Evolutionary conservation across 805 yeast genomes (phyloP).

Genomic region (Myxozyma kluyveri): DNA sequence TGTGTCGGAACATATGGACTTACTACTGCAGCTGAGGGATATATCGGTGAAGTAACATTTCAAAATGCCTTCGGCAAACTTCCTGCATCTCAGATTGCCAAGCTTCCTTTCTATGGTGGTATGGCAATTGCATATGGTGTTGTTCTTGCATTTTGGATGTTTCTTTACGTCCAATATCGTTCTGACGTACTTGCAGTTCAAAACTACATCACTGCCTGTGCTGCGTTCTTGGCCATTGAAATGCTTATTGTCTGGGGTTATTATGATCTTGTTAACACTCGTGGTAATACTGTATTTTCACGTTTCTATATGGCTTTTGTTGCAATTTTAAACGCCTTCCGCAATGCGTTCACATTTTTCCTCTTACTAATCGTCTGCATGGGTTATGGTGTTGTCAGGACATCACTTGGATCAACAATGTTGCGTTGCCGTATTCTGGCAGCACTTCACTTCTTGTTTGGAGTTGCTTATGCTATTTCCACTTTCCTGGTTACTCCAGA

Average conservation of each 20-base stretch:
- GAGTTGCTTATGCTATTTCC: slow-evolving; percentile 52
- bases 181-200: slow-evolving; percentile 87
- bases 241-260: slow-evolving; percentile 88
- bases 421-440: slow-evolving; percentile 62
- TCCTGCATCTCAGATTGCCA: slow-evolving; percentile 87
- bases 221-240: slow-evolving; percentile 76
- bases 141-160: slow-evolving; percentile 76
- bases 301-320: slow-evolving; percentile 74
- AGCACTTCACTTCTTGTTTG: slow-evolving; percentile 53
- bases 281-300: slow-evolving; percentile 53
- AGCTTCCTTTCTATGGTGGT: slow-evolving; percentile 82
- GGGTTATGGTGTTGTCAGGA: slow-evolving; percentile 89
- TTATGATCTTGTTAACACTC: slow-evolving; percentile 74
- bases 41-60: slow-evolving; percentile 69
- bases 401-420: slow-evolving; percentile 80
- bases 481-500: slow-evolving; percentile 52
- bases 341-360: slow-evolving; percentile 85
- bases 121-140: slow-evolving; percentile 80
- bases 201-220: slow-evolving; percentile 82
- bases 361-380: slow-evolving; percentile 77
- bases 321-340: slow-evolving; percentile 73
- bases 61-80: slow-evolving; percentile 90
- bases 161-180: slow-evolving; percentile 79
- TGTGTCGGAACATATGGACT: slow-evolving; percentile 74
- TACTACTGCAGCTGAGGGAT: slow-evolving; percentile 42